phyloP scores from a whole-genome alignment of 2,329 filamentous ascomycete genomes.

The Exophiala dermatitidis region DNA sequence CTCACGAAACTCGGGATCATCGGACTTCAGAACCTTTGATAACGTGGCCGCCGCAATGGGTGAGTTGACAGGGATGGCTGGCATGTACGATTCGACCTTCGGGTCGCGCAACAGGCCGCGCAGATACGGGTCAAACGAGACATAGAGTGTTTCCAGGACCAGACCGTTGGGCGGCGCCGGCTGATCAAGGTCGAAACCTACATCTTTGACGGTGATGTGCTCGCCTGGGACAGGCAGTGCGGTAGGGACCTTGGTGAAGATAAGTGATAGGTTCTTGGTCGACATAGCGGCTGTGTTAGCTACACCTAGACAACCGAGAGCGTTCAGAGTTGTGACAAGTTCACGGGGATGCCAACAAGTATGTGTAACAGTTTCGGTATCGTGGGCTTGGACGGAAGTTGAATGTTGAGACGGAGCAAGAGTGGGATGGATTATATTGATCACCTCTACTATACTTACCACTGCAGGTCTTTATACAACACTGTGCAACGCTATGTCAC shows the following conservation, averaged over 20 bases:
- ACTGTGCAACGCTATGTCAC: too few species aligned
- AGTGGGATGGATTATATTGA: too few species aligned
- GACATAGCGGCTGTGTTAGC: constrained; percentile 12
- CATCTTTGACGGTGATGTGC: constrained; percentile 60
- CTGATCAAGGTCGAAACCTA: constrained; percentile 58
- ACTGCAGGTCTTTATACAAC: too few species aligned
- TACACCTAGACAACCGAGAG: too few species aligned
- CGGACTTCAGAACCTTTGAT: constrained; percentile 63
- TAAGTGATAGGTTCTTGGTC: constrained; percentile 60
- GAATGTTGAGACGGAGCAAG: too few species aligned
- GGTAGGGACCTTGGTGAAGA: constrained; percentile 63
- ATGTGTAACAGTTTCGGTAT: too few species aligned
- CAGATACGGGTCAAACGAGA: constrained; percentile 70
- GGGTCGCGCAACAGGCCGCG: constrained; percentile 63
- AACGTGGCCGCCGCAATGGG: constrained; percentile 60
- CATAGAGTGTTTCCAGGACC: constrained; percentile 57
- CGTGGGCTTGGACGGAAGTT: too few species aligned
- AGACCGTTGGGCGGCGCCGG: constrained; percentile 50
- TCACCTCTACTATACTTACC: too few species aligned
- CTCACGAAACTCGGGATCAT: constrained; percentile 53
- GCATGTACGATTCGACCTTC: constrained; percentile 58
- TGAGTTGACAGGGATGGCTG: constrained; percentile 54
- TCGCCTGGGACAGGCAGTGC: constrained; percentile 62
- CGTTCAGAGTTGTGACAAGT: too few species aligned
- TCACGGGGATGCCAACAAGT: too few species aligned